phyloP scores from a whole-genome alignment of 208 protist genomes.

The Blastocrithidia nonstop region DNA sequence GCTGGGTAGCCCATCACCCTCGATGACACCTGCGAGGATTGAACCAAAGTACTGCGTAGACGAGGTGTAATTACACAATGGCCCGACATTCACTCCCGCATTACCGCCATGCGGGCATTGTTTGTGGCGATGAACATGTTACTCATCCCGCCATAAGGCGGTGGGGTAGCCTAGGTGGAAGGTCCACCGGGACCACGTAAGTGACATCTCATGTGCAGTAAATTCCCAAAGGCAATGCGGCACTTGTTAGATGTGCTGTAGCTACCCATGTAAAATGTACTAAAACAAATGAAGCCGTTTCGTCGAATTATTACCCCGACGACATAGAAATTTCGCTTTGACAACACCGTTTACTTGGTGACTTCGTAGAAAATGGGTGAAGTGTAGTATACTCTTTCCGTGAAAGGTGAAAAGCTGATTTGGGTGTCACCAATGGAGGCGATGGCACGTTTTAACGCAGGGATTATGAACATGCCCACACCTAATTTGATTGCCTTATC shows the following conservation, averaged over 20 bases:
- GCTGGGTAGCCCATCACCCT: slow-evolving; percentile 42
- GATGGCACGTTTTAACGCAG: slow-evolving; percentile 78
- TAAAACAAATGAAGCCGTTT: slow-evolving; percentile 58
- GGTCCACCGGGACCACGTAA: slow-evolving; percentile 62
- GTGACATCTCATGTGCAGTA: slow-evolving; percentile 62
- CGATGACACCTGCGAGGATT: slow-evolving; percentile 62
- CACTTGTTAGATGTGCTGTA: slow-evolving; percentile 70
- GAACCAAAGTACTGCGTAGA: slow-evolving; percentile 47
- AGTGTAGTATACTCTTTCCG: slow-evolving; percentile 62
- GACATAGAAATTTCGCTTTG: slow-evolving; percentile 75
- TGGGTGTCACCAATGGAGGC: slow-evolving; percentile 85
- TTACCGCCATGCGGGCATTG: slow-evolving; percentile 64
- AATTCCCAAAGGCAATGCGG: slow-evolving; percentile 42
- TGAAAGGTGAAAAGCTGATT: slow-evolving; percentile 50
- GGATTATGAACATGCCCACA: slow-evolving; percentile 84
- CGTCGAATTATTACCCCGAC: slow-evolving; percentile 56
- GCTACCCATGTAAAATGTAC: slow-evolving; percentile 65
- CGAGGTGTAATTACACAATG: slow-evolving; percentile 56
- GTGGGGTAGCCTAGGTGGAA: slow-evolving; percentile 70
- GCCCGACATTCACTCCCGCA: slow-evolving; percentile 44
- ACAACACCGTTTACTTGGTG: slow-evolving; percentile 57
- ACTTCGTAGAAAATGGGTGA: slow-evolving; percentile 64
- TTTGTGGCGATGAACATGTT: slow-evolving; percentile 59
- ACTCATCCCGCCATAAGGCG: slow-evolving; percentile 68
- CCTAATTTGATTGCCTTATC: slow-evolving; percentile 65